Conservation (phyloP, 768 basidiomycete genomes). For the Tricholoma furcatifolium region DNA sequence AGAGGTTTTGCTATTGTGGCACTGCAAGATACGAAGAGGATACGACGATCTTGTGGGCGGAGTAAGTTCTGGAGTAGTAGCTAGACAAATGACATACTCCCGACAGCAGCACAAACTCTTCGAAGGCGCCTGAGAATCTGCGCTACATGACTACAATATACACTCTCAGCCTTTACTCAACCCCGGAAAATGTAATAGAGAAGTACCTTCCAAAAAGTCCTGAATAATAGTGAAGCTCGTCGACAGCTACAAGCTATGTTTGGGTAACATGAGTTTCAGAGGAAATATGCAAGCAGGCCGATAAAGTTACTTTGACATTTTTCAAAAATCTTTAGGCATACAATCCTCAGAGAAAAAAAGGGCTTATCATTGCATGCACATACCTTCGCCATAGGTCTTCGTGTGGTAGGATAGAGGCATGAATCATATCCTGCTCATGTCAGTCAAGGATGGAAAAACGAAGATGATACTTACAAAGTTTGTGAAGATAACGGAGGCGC, state of each 20-base stretch:
- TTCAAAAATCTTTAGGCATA: slow-evolving; percentile 59
- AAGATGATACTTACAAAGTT: slow-evolving; percentile 65
- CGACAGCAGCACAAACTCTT: slow-evolving; percentile 71
- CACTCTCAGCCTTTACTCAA: background rate
- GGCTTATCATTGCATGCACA: slow-evolving; percentile 6
- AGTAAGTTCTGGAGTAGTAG: background rate
- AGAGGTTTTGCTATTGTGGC: slow-evolving; percentile 81
- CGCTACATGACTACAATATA: slow-evolving; percentile 65
- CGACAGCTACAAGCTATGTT: slow-evolving; percentile 65
- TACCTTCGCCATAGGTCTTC: slow-evolving; percentile 83
- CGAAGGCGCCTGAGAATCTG: slow-evolving; percentile 75
- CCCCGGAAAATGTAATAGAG: background rate
- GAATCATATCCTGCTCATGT: slow-evolving; percentile 69
- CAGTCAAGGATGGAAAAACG: slow-evolving; percentile 1
- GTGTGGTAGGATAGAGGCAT: slow-evolving; percentile 80
- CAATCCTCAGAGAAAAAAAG: background rate
- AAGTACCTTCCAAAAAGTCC: slow-evolving; percentile 75
- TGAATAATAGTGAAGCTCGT: slow-evolving; percentile 87
- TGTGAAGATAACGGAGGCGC: slow-evolving; percentile 80
- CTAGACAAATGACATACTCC: slow-evolving; percentile 51
- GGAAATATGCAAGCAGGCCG: background rate
- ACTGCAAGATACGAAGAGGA: slow-evolving; percentile 80
- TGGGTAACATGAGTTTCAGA: background rate
- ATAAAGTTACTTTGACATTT: slow-evolving; percentile 51
- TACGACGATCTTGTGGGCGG: slow-evolving; percentile 42